Evolutionary conservation across 306 rosid genomes (phyloP).

Genomic region (Pyrus bretschneideri): DNA sequence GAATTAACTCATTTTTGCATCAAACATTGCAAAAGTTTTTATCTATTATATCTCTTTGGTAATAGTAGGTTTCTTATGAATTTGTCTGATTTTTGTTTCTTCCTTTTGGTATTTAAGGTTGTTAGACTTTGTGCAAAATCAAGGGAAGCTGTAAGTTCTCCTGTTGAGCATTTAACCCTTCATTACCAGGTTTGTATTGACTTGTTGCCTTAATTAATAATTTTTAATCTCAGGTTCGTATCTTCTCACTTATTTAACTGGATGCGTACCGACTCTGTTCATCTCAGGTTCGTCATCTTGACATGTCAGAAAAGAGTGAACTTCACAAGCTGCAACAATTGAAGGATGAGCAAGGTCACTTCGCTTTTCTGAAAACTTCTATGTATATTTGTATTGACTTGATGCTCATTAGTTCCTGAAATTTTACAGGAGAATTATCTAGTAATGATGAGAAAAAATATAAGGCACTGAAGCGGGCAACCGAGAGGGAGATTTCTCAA

Average conservation of each 20-base stretch:
- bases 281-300: conserved; percentile 93
- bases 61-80: neutral
- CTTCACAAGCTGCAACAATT: conserved; percentile 89
- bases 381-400: neutral
- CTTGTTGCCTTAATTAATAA: neutral
- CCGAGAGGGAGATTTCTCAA: conserved; percentile 99
- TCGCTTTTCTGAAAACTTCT: neutral
- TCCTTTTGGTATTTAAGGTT: conserved; percentile 45
- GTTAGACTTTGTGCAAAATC: conserved; percentile 97
- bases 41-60: neutral
- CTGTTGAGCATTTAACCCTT: conserved; percentile 97
- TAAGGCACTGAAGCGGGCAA: conserved; percentile 95
- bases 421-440: conserved; percentile 76
- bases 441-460: conserved; percentile 98
- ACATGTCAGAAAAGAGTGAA: conserved; percentile 98
- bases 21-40: neutral
- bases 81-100: neutral
- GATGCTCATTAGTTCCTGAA: neutral
- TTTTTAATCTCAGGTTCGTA: conserved; percentile 57
- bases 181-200: conserved; percentile 79
- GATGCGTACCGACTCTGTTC: conserved; percentile 5
- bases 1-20: neutral
- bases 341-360: conserved; percentile 94
- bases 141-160: conserved; percentile 99
- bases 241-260: neutral